phyloP scores from a whole-genome alignment of 352 stramenopile genomes.

The Phytophthora uliginosa region DNA sequence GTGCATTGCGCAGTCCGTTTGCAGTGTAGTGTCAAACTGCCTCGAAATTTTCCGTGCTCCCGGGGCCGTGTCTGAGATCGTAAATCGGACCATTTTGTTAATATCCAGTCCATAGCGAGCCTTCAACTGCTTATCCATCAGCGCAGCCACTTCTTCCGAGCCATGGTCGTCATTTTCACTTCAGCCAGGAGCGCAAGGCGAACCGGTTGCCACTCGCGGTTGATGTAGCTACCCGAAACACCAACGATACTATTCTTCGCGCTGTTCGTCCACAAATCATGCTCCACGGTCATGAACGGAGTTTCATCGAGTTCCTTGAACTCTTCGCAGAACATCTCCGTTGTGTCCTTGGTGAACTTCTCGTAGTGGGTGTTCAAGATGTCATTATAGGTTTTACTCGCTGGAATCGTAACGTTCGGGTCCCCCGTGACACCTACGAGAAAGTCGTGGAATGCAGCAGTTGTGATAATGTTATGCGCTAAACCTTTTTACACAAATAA shows the following conservation, averaged over 20 bases:
- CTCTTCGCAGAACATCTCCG: not conserved
- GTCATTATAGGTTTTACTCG: constrained; percentile 5
- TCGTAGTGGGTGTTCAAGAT: constrained; percentile 3
- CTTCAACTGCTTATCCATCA: constrained; percentile 6
- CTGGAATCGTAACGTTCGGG: not conserved
- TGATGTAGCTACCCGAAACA: constrained; percentile 1
- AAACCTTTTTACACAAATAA: no score
- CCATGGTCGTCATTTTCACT: constrained; percentile 12
- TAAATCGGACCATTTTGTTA: constrained; percentile 7
- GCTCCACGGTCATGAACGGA: constrained; percentile 8
- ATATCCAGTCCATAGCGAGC: not conserved
- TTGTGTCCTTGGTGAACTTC: not conserved
- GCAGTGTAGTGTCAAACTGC: no score
- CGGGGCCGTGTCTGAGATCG: not conserved
- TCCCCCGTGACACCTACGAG: constrained; percentile 1
- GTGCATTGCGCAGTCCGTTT: not conserved
- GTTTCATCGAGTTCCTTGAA: not conserved
- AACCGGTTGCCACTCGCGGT: not conserved
- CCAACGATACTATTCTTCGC: constrained; percentile 16
- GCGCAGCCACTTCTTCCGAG: not conserved
- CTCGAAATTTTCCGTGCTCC: no score
- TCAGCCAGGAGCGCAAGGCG: not conserved
- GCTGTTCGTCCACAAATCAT: constrained; percentile 10
- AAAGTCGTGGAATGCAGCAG: constrained; percentile 2
- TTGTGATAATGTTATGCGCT: constrained; percentile 10